Evolutionary conservation across 345 rosid genomes (phyloP).

Genomic region (Syzygium grande): DNA sequence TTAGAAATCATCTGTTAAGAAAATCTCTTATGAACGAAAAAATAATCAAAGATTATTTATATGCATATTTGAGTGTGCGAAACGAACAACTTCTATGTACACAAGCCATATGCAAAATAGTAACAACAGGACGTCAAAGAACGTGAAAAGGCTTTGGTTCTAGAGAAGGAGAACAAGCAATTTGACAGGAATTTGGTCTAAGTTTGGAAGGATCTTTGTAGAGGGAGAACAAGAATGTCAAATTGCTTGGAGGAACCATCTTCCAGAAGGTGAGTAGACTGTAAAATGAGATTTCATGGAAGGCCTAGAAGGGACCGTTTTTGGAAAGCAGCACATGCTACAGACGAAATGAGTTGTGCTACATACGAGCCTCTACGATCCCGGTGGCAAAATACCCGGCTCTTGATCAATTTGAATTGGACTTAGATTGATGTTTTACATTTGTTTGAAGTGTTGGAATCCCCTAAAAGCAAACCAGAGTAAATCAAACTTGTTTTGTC

Average conservation of each 20-base stretch:
- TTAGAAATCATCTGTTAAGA: too few species aligned
- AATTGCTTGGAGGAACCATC: background rate
- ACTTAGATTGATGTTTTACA: background rate
- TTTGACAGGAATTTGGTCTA: background rate
- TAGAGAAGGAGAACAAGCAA: background rate
- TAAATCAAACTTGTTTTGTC: background rate
- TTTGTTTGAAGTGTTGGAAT: background rate
- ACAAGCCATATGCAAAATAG: background rate
- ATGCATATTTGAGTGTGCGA: too few species aligned
- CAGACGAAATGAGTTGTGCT: background rate
- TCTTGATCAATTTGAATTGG: background rate
- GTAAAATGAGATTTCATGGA: background rate
- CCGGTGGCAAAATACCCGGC: background rate
- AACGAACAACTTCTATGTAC: too few species aligned
- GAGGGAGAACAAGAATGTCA: background rate
- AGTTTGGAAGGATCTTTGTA: background rate
- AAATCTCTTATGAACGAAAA: too few species aligned
- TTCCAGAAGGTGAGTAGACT: background rate
- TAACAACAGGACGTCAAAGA: background rate
- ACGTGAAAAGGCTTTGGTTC: background rate
- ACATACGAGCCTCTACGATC: background rate
- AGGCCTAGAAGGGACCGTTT: background rate
- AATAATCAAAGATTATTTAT: too few species aligned
- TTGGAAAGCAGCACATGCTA: background rate
- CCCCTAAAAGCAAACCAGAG: background rate